Base-by-base conservation (phyloP, 805 yeast genomes). In the Yamadazyma ubonensis region DNA sequence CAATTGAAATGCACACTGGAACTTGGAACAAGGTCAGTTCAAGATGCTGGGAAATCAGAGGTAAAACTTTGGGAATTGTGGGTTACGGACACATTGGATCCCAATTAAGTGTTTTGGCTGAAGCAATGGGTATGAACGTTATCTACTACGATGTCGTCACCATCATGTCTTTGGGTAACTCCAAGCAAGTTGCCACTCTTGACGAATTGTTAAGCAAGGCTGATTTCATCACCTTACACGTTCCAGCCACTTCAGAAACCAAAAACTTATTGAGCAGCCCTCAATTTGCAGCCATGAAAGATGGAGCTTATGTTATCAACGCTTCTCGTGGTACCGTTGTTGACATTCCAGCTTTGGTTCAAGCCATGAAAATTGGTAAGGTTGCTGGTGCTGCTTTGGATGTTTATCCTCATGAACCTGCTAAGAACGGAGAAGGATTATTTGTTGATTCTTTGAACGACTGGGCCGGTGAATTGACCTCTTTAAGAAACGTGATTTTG, bases 71-170 rank as follows among this genome's bases (percentile, higher is more conserved):
- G 55, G 99, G 99, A 46, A 93, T 93, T 57, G 76, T 93, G 28
- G 99, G 99, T 53, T 93, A 93, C 59, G 99, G 99, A 55, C 99
- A 93, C 67, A 93, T 93, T 70, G 99, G 99, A 55, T 72, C 98
- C 36, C 99, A 93, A 71, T 81, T 93, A 61, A 86, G 96, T 6
- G 99, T 93, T 8, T 72, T 93, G 54, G 98, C 99, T 36, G 99
- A 93, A 75, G 79, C 97, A 32, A 81, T 93, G 81, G 99, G 99
- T 70, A 83, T 93, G 96, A 86, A 85, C 53, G 97, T 93, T 39
- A 70, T 91, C 46, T 93, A 91, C 74, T 88, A 89, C 65, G 99
- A 93, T 65, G 85, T 87, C 29, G 59, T 77, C 40, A 89, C 90
- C 78, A 88, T 93, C 63, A 93, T 93, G 99, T 76, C 96, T 19